These are phyloP conservation scores for Suhomyces emberorum DNA, from an alignment of 805 yeast species.

Conservation along the genomic window DNA sequence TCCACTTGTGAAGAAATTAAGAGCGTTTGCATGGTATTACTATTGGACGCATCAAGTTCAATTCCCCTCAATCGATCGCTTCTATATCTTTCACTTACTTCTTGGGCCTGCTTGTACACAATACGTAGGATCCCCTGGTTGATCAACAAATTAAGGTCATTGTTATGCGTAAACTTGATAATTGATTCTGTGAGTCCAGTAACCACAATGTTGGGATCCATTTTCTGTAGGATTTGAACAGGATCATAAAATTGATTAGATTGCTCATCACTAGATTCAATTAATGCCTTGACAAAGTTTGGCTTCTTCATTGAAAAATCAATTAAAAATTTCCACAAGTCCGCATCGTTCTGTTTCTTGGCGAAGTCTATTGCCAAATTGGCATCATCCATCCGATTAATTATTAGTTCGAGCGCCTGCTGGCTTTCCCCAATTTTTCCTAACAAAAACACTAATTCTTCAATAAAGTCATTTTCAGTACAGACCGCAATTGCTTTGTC, in stretches of 20 bases:
- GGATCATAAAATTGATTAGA: conserved; percentile 10
- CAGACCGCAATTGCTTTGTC: conserved; percentile 69
- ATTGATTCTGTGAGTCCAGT: conserved; percentile 63
- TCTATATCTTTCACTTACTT: conserved; percentile 6
- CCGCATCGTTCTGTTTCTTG: conserved; percentile 59
- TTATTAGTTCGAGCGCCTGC: conserved; percentile 72
- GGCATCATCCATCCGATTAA: conserved; percentile 76
- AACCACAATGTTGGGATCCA: conserved; percentile 34
- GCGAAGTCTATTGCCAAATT: conserved; percentile 79
- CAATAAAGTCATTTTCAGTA: conserved; percentile 47
- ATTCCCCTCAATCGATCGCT: conserved; percentile 4
- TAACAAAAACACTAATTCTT: conserved; percentile 77
- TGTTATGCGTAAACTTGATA: conserved; percentile 58
- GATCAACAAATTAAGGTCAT: conserved; percentile 51
- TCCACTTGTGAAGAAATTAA: background rate
- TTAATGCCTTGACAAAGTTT: conserved; percentile 67
- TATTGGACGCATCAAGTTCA: conserved; percentile 1
- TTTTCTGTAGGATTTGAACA: conserved; percentile 6
- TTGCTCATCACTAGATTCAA: conserved; percentile 64
- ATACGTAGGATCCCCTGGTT: conserved; percentile 49
- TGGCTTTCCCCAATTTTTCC: conserved; percentile 80
- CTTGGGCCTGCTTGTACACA: conserved; percentile 14
- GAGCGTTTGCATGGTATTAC: background rate
- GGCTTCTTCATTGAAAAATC: conserved; percentile 71
- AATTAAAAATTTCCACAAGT: conserved; percentile 77